Conservation (phyloP, 441 rosid species). For the Iberis amara region DNA sequence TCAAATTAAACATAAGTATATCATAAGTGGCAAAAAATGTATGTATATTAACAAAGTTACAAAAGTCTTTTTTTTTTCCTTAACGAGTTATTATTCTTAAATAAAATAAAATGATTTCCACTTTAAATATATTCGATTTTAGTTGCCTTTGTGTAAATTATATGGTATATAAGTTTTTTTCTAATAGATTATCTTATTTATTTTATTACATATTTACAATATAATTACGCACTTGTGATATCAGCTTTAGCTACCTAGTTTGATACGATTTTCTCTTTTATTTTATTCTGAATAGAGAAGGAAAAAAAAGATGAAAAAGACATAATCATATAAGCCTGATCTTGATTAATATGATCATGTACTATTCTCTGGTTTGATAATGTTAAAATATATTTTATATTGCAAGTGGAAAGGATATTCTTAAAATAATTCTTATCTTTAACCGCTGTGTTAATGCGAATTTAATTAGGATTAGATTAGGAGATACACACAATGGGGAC, state of each 20-base stretch:
- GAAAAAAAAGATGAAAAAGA: slow-evolving; percentile 3
- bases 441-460: not conserved
- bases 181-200: not conserved
- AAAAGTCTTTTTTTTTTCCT: no score
- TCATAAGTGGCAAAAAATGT: no score
- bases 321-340: slow-evolving; percentile 7
- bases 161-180: not conserved
- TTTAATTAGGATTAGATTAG: slow-evolving; percentile 10
- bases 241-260: slow-evolving; percentile 17
- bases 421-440: slow-evolving; percentile 1
- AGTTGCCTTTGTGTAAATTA: not conserved
- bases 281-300: not conserved
- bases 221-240: not conserved
- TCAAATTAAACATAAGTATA: no score
- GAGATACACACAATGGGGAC: slow-evolving; percentile 2
- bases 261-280: slow-evolving; percentile 10
- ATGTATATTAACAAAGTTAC: no score
- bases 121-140: not conserved
- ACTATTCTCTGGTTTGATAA: slow-evolving; percentile 2
- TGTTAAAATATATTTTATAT: slow-evolving; percentile 1
- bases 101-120: not conserved
- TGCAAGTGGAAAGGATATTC: slow-evolving; percentile 22
- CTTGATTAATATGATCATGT: not conserved
- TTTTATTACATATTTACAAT: not conserved
- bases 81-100: no score